These are phyloP conservation scores for Inonotus hispidus DNA, from an alignment of 1,284 basidiomycete genomes.

Conservation along the genomic window DNA sequence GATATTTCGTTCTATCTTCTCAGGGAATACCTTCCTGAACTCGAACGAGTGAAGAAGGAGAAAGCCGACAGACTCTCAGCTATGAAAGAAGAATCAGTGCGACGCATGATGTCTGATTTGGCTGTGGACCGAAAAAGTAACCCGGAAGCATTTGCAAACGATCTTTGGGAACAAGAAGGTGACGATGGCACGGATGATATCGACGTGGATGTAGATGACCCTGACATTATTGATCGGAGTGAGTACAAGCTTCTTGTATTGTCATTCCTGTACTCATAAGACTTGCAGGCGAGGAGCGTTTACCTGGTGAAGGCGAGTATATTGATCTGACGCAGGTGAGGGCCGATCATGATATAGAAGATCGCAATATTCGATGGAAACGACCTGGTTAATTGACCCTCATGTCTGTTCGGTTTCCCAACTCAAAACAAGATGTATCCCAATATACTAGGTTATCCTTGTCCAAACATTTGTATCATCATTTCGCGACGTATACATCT, in stretches of 20 bases:
- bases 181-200: slow-evolving; percentile 57
- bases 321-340: slow-evolving; percentile 57
- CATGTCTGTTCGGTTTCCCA: no score
- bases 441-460: background rate
- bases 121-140: slow-evolving; percentile 60
- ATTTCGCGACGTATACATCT: no score
- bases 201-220: slow-evolving; percentile 45
- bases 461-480: no score
- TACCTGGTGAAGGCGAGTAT: slow-evolving; percentile 53
- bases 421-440: background rate
- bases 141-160: slow-evolving; percentile 41
- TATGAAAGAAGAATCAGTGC: slow-evolving; percentile 75
- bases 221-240: slow-evolving; percentile 66
- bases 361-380: slow-evolving; percentile 60
- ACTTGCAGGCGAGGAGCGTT: slow-evolving; percentile 52
- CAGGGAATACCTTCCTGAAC: slow-evolving; percentile 90
- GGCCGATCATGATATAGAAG: slow-evolving; percentile 33
- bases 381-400: slow-evolving; percentile 33
- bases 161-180: slow-evolving; percentile 51
- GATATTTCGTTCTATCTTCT: slow-evolving; percentile 2
- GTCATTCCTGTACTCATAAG: slow-evolving; percentile 2
- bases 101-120: slow-evolving; percentile 83
- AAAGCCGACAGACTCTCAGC: slow-evolving; percentile 63
- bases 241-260: slow-evolving; percentile 28
- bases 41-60: slow-evolving; percentile 60